Evolutionary conservation across 805 yeast species (phyloP).

Genomic region (Zygotorulaspora florentina): DNA sequence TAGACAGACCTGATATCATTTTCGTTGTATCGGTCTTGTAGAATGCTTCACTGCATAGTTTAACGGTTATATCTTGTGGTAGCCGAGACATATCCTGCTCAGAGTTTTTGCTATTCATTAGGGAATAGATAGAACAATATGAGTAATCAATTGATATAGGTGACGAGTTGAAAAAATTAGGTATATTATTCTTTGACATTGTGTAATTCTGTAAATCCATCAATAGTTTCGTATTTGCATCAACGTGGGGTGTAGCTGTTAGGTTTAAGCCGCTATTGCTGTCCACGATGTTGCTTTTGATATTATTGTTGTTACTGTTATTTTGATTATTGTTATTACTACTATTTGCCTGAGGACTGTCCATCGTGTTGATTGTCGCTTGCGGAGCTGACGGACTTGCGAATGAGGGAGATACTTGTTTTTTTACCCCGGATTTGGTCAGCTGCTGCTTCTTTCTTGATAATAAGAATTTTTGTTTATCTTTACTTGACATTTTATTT

Average conservation of each 20-base stretch:
- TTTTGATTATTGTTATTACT: not conserved
- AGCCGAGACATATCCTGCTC: conserved; percentile 67
- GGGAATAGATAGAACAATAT: conserved; percentile 64
- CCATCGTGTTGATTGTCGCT: not conserved
- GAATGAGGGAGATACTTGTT: conserved; percentile 5
- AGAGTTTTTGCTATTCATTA: conserved; percentile 59
- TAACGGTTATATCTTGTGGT: conserved; percentile 56
- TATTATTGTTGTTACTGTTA: not conserved
- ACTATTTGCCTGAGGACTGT: not conserved
- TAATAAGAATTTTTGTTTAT: conserved; percentile 20
- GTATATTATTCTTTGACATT: conserved; percentile 22
- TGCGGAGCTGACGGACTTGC: conserved; percentile 2
- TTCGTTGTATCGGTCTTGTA: conserved; percentile 47
- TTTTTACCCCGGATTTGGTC: conserved; percentile 3
- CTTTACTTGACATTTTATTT: conserved; percentile 25
- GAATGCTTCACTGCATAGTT: conserved; percentile 67
- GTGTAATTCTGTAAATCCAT: conserved; percentile 28
- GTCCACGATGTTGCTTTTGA: not conserved
- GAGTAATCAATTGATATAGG: conserved; percentile 39
- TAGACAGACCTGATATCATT: conserved; percentile 63
- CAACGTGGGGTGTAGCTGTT: conserved; percentile 2
- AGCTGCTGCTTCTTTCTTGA: conserved; percentile 8
- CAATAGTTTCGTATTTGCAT: conserved; percentile 10
- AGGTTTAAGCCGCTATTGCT: not conserved
- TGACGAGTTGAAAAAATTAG: conserved; percentile 34